Evolutionary conservation across 345 rosid species (phyloP).

Genomic region (Adansonia digitata): DNA sequence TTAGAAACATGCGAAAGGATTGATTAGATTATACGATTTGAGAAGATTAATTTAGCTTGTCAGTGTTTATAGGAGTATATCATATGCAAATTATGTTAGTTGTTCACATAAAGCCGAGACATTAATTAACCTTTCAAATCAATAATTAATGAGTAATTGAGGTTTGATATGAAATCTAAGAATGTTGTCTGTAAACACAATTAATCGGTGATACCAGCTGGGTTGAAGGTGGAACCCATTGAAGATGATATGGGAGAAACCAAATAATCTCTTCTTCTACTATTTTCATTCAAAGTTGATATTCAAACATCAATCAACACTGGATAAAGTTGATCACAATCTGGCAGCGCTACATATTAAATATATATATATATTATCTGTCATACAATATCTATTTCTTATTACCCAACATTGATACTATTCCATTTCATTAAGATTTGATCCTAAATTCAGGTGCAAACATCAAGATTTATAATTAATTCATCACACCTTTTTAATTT

Average conservation of each 20-base stretch:
- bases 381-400: too few relatives aligned
- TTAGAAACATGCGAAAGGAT: neutral
- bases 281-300: neutral
- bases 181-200: neutral
- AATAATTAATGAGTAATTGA: constrained; percentile 9
- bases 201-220: neutral
- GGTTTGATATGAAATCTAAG: neutral
- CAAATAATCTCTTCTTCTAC: neutral
- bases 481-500: too few relatives aligned
- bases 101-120: constrained; percentile 21
- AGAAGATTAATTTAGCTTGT: neutral
- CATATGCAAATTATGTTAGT: constrained; percentile 46
- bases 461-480: too few relatives aligned
- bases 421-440: too few relatives aligned
- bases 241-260: neutral
- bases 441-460: too few relatives aligned
- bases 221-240: neutral
- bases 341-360: too few relatives aligned
- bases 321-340: too few relatives aligned
- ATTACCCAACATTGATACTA: too few relatives aligned
- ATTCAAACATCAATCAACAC: too few relatives aligned
- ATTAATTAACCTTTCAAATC: constrained; percentile 20
- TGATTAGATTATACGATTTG: neutral
- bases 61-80: too few relatives aligned
- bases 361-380: too few relatives aligned